Evolutionary conservation across 1,284 basidiomycete species (phyloP).

Genomic region (Puccinia polysora): DNA sequence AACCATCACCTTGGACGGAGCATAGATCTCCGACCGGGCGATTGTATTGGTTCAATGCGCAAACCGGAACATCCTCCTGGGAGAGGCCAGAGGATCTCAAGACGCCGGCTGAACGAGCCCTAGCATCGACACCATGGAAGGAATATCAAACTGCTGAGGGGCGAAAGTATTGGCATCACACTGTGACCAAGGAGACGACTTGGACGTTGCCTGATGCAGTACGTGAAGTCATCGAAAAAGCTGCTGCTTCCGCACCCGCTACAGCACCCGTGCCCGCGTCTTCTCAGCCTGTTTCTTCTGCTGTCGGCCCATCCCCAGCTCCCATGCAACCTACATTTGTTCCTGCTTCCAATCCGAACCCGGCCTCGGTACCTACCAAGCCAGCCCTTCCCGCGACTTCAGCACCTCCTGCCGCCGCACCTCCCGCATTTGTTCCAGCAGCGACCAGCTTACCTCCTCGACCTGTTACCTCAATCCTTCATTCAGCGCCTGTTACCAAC

Average conservation of each 20-base stretch:
- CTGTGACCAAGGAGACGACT: conserved; percentile 77
- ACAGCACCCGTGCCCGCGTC: conserved; percentile 26
- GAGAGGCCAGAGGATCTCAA: conserved; percentile 51
- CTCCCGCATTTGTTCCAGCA: conserved; percentile 32
- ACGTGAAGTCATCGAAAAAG: conserved; percentile 69
- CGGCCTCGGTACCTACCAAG: conserved; percentile 28
- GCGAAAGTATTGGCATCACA: conserved; percentile 87
- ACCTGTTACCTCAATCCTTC: conserved; percentile 37
- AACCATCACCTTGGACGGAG: conserved; percentile 48
- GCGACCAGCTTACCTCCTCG: conserved; percentile 32
- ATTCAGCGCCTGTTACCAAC: conserved; percentile 39
- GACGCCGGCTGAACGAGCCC: conserved; percentile 48
- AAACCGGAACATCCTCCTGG: conserved; percentile 45
- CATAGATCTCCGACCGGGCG: conserved; percentile 69
- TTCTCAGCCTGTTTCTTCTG: conserved; percentile 27
- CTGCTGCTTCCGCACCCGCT: conserved; percentile 60
- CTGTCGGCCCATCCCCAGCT: conserved; percentile 43
- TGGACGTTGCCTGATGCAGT: conserved; percentile 93
- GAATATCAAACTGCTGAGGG: conserved; percentile 77
- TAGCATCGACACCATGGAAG: conserved; percentile 63
- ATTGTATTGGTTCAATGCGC: conserved; percentile 73
- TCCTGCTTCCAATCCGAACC: conserved; percentile 45
- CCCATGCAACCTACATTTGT: conserved; percentile 47
- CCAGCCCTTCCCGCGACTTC: conserved; percentile 35
- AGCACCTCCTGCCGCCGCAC: conserved; percentile 40